Evolutionary conservation across 2,329 filamentous ascomycete genomes (phyloP), one percentile per base, ranked within the genome.

Genomic region (Aspergillus quadrilineatus): DNA sequence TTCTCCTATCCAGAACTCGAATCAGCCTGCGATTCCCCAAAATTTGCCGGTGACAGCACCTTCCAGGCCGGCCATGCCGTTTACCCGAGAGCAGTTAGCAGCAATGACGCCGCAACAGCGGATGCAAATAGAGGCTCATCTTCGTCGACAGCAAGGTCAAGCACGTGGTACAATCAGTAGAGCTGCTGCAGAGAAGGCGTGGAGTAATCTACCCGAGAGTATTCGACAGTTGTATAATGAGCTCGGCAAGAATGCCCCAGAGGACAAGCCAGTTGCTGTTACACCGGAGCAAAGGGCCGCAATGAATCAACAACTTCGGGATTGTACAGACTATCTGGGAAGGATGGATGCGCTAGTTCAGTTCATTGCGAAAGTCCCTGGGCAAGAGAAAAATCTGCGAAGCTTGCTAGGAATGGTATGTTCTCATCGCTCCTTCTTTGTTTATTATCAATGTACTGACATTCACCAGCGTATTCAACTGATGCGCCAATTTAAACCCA

Each of bases 401-500:
- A 66, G 64, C 36, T 64, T 78, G 32, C 66, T 77, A 48, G 67
- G 67, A 37, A 76, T 75, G 70, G 73, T 74, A 66, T 56, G 69
- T 36, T 39, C 34, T 15, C 6, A 42, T 34, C n/a, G 26, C 43
- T 53, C 42, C 29, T 8, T 28, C 12, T 28, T 48, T 22, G 8
- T 29, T 9, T 14, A 54, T 10, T 50, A 36, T 44, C n/a, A 28
- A 43, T 47, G 51, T 49, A 9, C 56, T 64, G 44, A 59, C 56
- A 65, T 56, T 29, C 55, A 58, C 29, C 60, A 78, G 71, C 75
- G 77, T 36, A 67, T 77, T 39, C 71, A 77, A 61, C 67, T 80
- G 49, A 73, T 79, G 69, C 72, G 73, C 43, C 78, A 80, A 58
- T 79, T 76, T 62, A 77, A 75, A 55, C 57, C 65, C 26, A 66